Evolutionary conservation across 495 filamentous ascomycete genomes (phyloP).

Genomic region (Neurospora sp.): DNA sequence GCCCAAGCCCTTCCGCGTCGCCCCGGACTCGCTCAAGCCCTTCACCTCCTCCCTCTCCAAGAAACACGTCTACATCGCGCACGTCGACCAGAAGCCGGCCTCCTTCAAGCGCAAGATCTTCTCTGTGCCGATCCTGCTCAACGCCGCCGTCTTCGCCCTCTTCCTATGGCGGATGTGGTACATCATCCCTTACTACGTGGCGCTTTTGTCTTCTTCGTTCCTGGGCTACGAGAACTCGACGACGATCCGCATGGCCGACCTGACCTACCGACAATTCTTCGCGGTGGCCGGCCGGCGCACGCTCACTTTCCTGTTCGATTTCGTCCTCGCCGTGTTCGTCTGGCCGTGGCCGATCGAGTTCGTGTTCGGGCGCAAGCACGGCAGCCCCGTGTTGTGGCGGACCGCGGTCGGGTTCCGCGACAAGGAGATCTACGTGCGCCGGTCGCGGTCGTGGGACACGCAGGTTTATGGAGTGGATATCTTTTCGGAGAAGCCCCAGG

Average conservation of each 20-base stretch:
- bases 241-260: constrained; percentile 44
- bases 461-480: constrained; percentile 21
- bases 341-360: constrained; percentile 71
- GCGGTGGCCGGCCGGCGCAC: constrained; percentile 43
- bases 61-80: constrained; percentile 64
- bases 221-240: constrained; percentile 50
- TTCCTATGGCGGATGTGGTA: constrained; percentile 52
- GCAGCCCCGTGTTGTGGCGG: constrained; percentile 57
- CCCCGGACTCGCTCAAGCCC: constrained; percentile 46
- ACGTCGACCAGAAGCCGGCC: constrained; percentile 56
- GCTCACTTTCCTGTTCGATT: constrained; percentile 57
- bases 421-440: constrained; percentile 64
- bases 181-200: constrained; percentile 56
- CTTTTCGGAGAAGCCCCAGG: neutral
- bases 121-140: constrained; percentile 59
- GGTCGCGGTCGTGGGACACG: constrained; percentile 52
- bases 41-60: constrained; percentile 52
- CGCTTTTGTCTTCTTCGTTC: constrained; percentile 42
- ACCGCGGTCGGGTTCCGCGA: constrained; percentile 57
- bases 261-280: constrained; percentile 40
- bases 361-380: constrained; percentile 40
- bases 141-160: constrained; percentile 47
- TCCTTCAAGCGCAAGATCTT: constrained; percentile 70
- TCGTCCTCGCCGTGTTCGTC: constrained; percentile 56
- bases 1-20: constrained; percentile 49